Evolutionary conservation across 2,329 filamentous ascomycete species (phyloP).

Genomic region (Neurospora sp.): DNA sequence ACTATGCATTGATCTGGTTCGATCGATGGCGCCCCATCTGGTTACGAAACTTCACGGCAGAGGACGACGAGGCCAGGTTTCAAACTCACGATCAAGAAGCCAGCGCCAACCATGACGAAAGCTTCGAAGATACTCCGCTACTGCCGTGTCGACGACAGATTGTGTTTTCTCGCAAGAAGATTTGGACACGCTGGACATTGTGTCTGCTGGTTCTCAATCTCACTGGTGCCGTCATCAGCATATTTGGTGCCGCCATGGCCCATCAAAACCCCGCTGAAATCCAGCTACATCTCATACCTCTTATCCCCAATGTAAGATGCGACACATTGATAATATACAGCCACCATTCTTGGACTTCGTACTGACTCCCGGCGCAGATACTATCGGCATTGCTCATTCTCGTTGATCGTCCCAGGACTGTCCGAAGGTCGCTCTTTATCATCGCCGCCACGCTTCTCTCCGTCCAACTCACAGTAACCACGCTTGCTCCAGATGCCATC

Average conservation of each 20-base stretch:
- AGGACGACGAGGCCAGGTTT: slow-evolving; percentile 8
- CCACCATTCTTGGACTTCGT: not conserved
- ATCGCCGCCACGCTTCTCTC: slow-evolving; percentile 23
- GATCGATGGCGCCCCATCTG: slow-evolving; percentile 22
- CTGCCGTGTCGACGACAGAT: not conserved
- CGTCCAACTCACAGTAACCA: slow-evolving; percentile 21
- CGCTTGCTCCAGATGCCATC: slow-evolving; percentile 24
- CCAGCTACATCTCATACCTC: slow-evolving; percentile 22
- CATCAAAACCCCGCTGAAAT: slow-evolving; percentile 8
- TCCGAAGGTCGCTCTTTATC: slow-evolving; percentile 19
- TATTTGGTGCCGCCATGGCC: slow-evolving; percentile 21
- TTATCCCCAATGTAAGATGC: slow-evolving; percentile 28
- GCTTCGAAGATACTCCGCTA: not conserved
- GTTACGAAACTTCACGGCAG: slow-evolving; percentile 25
- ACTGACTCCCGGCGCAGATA: slow-evolving; percentile 8
- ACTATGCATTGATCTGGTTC: slow-evolving; percentile 23
- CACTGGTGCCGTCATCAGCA: slow-evolving; percentile 19
- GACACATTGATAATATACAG: not conserved
- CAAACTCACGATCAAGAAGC: not conserved
- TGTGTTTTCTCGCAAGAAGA: not conserved
- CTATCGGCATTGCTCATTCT: slow-evolving; percentile 17
- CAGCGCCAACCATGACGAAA: not conserved
- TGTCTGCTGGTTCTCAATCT: slow-evolving; percentile 22
- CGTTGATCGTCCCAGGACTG: slow-evolving; percentile 22
- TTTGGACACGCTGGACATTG: slow-evolving; percentile 22